phyloP scores from a whole-genome alignment of 2,329 filamentous ascomycete genomes.

The Penicillium sp. region DNA sequence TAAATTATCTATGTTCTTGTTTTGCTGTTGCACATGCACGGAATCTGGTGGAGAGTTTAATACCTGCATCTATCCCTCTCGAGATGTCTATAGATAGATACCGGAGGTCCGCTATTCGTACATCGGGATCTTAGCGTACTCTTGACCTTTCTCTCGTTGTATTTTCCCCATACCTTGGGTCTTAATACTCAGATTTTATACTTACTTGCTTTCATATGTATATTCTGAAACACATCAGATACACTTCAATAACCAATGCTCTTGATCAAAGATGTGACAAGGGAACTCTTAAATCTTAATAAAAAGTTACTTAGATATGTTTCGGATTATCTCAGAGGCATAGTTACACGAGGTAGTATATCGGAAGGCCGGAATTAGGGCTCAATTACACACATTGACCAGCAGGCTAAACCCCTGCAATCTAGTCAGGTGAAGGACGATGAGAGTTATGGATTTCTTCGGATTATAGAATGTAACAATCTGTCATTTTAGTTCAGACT shows the following conservation, averaged over 20 bases:
- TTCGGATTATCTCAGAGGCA: background rate
- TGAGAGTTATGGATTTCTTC: background rate
- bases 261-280: background rate
- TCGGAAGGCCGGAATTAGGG: constrained; percentile 7
- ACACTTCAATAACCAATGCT: background rate
- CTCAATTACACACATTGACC: background rate
- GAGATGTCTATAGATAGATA: constrained; percentile 11
- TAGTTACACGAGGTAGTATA: constrained; percentile 7
- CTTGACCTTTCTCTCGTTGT: background rate
- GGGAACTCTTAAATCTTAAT: background rate
- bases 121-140: constrained; percentile 3
- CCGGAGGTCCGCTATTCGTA: constrained; percentile 8
- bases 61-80: constrained; percentile 2
- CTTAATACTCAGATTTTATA: background rate
- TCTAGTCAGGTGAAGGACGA: background rate
- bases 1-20: background rate
- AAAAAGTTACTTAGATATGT: background rate
- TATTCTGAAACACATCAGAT: background rate
- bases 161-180: background rate
- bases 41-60: background rate
- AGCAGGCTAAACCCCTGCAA: constrained; percentile 3
- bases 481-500: background rate
- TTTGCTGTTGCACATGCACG: constrained; percentile 4
- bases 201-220: background rate
- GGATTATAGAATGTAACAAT: constrained; percentile 4